Base-by-base conservation (phyloP, 1,284 basidiomycete species). In the Hortiboletus rubellus region DNA sequence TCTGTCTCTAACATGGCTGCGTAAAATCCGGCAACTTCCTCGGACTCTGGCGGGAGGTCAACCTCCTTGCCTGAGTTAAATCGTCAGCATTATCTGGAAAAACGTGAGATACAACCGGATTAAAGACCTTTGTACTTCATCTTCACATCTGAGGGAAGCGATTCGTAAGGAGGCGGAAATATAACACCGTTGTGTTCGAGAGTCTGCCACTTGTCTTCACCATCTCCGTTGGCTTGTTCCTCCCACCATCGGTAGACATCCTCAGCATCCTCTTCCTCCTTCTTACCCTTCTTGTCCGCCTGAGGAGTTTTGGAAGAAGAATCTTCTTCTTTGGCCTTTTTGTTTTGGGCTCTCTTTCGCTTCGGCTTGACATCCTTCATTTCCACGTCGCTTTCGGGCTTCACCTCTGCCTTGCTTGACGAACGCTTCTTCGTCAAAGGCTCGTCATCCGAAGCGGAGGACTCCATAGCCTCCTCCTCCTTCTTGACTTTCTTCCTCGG, bases 1-100 rank as follows among this genome's bases (percentile, higher is more conserved):
- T 96, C 94, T 4, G 94, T 92, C 73, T 96, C 94, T 52, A 99
- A 71, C 79, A 99, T 86, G 33, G 94, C 92, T 31, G 82, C 97
- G 68, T 96, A 99, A 77, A 99, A 99, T 38, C 92, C 91, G 45
- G 97, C 97, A 42, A 99, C 96, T 74, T 99, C 97, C 75, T 99
- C 97, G 2, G 96, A 82, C 63, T 91, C 92, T 14, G 84, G 86
- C 14, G 93, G 86, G 22, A 99, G 85, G 57, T 88, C 80, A 43
- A 98, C 83, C 7, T 81, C 73, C 71, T 89, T 86, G 62, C 93
- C 94, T 96, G 11, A 61, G 54, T 66, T 56, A 62, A 52, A 57
- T 57, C 34, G 60, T 65, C 50, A 65, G 61, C 37, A 44, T 30
- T 52, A 51, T 40, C 47, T 40, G 45, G 22, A 49, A 53, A 49